Conservation (phyloP, 441 rosid genomes). For the Syzygium syzygioides region DNA sequence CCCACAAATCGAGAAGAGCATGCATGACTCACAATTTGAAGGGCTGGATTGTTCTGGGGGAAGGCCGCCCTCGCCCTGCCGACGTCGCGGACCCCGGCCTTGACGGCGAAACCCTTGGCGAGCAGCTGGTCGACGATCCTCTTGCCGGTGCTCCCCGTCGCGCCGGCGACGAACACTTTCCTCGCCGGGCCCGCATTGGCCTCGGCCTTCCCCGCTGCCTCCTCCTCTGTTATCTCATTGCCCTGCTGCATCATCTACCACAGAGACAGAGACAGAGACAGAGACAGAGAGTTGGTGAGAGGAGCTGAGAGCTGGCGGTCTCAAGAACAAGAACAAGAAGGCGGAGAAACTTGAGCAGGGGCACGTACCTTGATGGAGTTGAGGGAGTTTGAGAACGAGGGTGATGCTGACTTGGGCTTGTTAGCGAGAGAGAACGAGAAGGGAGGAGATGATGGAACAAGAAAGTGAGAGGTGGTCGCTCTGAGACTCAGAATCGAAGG, state of each 20-base stretch:
- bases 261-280: background rate
- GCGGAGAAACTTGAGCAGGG: background rate
- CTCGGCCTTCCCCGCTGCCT: conserved; percentile 10
- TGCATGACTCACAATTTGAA: conserved; percentile 53
- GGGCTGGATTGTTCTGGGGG: conserved; percentile 46
- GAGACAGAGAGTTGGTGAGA: background rate
- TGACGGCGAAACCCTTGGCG: conserved; percentile 71
- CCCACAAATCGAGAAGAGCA: background rate
- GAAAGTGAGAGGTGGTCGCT: background rate
- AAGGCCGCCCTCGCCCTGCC: conserved; percentile 57
- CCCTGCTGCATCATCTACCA: conserved; percentile 44
- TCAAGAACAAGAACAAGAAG: background rate
- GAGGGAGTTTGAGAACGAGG: conserved; percentile 16
- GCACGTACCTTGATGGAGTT: conserved; percentile 33
- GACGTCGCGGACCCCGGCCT: conserved; percentile 78
- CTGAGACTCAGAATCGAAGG: background rate
- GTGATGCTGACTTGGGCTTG: conserved; percentile 6
- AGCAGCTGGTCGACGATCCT: conserved; percentile 75
- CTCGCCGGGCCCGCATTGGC: conserved; percentile 20
- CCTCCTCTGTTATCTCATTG: conserved; percentile 37
- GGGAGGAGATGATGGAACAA: conserved; percentile 2
- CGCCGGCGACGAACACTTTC: conserved; percentile 83
- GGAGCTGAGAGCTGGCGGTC: background rate
- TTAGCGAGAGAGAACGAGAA: conserved; percentile 6
- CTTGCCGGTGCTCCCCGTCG: conserved; percentile 75